Base-by-base conservation (phyloP, 345 rosid genomes). In the Microthlaspi erraticum region DNA sequence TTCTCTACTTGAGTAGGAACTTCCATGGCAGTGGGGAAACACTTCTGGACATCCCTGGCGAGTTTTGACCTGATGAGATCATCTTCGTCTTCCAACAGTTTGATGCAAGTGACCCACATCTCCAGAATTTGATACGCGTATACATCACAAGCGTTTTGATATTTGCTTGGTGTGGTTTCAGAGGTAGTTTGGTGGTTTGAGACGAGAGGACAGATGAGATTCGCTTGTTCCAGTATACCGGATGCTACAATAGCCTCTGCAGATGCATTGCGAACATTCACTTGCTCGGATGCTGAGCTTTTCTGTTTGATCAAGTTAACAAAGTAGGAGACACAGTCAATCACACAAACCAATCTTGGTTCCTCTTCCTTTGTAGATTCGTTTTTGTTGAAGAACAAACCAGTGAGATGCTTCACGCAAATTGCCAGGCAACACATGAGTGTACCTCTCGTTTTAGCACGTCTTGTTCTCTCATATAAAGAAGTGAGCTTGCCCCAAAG, bases 21-120 rank as follows among this genome's bases (percentile, higher is more conserved):
- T 53, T 75, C 82, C 57, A 60, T 34, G 53, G 61, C 75, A 70
- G 81, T 39, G 57, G 69, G 63, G 71, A 89, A 81, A 75, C 86
- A 84, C 79, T 84, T 89, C 66, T 86, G 92, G 45, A 93, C 84
- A 62, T 85, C 79, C 20, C 50, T 19, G 5, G 96, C 93, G 62
- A 89, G 84, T 73, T 68, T 77, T 71, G 86, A 82, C 71, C 98
- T 82, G 66, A 93, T 83, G 76, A 66, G 81, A 72, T 91, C 93
- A 66, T 93, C 99, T 84, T 93, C 99, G 44, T 93, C 99, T 83
- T 93, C 99, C 57, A 93, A 77, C 70, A 93, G 79, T 74, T 79
- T 84, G 81, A 93, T 81, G 77, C 96, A 87, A 11, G 81, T 70
- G 71, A 91, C 85, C 96, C 99, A 93, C 71, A 79, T 78, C 62